Conservation (phyloP, 495 filamentous ascomycete species). For the Aspergillus olivimuriae region DNA sequence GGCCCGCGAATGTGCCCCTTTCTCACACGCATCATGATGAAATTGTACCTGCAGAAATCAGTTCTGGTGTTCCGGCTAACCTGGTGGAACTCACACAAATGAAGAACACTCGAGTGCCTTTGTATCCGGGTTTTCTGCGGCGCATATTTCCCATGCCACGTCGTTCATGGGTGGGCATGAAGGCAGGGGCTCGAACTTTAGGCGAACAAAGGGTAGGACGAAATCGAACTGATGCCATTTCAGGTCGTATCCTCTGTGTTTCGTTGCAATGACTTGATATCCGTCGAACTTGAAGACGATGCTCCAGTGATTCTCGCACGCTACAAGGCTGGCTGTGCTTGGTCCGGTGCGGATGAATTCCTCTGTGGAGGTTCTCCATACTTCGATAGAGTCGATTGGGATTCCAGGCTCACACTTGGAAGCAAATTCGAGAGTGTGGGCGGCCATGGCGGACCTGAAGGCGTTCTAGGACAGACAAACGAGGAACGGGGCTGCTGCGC, state of each 20-base stretch:
- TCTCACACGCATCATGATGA: too few species aligned
- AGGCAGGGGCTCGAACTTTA: too few species aligned
- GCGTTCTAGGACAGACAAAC: not conserved
- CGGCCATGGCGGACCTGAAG: not conserved
- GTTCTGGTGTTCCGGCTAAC: too few species aligned
- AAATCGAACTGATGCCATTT: not conserved
- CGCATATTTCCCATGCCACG: too few species aligned
- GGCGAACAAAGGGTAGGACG: too few species aligned
- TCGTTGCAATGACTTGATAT: not conserved
- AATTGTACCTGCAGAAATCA: too few species aligned
- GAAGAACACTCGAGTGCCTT: too few species aligned
- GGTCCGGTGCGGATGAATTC: not conserved
- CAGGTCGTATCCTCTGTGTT: not conserved
- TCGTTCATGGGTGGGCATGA: too few species aligned
- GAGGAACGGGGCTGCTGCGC: not conserved
- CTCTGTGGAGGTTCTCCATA: not conserved
- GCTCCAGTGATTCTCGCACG: not conserved
- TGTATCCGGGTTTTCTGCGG: too few species aligned
- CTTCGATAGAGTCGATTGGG: not conserved
- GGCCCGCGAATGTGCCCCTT: too few species aligned
- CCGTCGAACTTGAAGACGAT: not conserved
- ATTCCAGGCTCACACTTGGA: not conserved
- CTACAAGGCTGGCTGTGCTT: not conserved
- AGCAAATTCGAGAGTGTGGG: not conserved
- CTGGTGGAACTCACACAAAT: too few species aligned